Conservation (phyloP, 2,329 filamentous ascomycete genomes). For the Beauveria scarabaeidicola region DNA sequence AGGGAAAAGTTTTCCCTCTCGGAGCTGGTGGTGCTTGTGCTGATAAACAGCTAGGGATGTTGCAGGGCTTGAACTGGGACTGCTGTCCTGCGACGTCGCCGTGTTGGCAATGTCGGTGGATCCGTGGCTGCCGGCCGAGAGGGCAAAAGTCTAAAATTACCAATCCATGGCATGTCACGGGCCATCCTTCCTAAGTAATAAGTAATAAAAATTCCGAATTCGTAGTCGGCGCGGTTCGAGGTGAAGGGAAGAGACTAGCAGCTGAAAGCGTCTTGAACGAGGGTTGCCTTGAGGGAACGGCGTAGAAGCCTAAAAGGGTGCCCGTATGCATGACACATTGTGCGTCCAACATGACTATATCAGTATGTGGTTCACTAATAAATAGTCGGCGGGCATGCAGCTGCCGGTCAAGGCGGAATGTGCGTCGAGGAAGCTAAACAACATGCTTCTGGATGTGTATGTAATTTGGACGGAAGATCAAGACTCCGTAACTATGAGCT, state of each 20-base stretch:
- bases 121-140: constrained; percentile 4
- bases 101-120: neutral
- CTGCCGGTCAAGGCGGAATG: neutral
- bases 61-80: neutral
- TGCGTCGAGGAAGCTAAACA: neutral
- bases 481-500: neutral
- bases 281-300: neutral
- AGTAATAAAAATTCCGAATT: too few species aligned
- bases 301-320: neutral
- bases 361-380: too few species aligned
- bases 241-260: neutral
- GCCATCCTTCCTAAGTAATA: neutral
- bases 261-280: neutral
- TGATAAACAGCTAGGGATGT: too few species aligned
- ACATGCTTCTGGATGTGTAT: neutral
- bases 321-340: neutral
- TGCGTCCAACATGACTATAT: too few species aligned
- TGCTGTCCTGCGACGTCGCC: neutral
- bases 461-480: neutral
- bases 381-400: neutral
- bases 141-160: neutral
- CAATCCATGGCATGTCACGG: neutral
- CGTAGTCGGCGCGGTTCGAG: too few species aligned
- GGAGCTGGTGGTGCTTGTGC: neutral
- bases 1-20: neutral